Conservation (phyloP, 2,329 filamentous ascomycete species). For the Anthostomella pinea region DNA sequence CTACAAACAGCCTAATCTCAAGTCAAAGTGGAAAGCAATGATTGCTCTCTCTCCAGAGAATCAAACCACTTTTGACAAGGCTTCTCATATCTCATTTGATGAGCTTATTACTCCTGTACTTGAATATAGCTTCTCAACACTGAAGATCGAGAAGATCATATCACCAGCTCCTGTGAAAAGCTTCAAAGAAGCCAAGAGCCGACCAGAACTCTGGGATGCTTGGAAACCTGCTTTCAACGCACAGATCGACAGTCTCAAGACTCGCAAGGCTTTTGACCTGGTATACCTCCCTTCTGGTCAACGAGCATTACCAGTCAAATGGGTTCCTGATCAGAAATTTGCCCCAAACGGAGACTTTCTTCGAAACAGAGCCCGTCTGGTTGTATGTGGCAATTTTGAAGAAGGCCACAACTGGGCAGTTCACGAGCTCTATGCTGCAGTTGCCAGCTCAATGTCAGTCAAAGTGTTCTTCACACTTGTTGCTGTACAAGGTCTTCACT, state of each 20-base stretch:
- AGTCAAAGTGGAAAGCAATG: no score
- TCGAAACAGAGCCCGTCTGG: neutral
- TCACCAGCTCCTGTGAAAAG: neutral
- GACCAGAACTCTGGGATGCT: neutral
- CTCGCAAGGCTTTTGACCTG: neutral
- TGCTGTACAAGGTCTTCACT: neutral
- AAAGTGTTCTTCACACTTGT: neutral
- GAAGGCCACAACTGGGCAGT: neutral
- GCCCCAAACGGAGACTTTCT: neutral
- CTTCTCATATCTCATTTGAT: no score
- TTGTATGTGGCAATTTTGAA: constrained; percentile 1
- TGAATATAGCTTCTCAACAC: neutral
- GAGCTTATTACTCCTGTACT: no score
- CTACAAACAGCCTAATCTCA: no score
- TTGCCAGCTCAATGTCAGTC: neutral
- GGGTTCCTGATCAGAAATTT: neutral
- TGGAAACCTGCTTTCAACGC: constrained; percentile 1
- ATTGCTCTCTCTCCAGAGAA: no score
- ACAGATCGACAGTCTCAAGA: neutral
- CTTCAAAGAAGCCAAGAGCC: neutral
- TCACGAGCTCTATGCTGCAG: neutral
- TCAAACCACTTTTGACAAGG: no score
- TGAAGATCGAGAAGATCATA: neutral
- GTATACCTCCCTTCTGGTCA: neutral
- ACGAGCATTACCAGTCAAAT: neutral